Conservation (phyloP, 306 rosid genomes). For the Casuarina cunninghamiana region DNA sequence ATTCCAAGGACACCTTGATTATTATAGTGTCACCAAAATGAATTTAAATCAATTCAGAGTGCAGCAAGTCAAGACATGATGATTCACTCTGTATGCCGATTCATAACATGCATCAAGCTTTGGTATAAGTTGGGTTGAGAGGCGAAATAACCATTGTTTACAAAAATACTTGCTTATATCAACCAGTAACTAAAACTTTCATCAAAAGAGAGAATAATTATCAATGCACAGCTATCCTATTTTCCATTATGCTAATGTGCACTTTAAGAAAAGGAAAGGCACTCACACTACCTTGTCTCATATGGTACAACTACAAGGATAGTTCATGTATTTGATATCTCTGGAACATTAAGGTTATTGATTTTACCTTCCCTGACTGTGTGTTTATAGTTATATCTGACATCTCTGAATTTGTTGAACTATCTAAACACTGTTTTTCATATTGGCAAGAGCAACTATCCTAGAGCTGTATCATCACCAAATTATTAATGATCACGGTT, state of each 20-base stretch:
- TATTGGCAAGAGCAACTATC: slow-evolving; percentile 2
- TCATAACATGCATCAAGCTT: background rate
- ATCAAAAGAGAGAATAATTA: background rate
- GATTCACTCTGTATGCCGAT: background rate
- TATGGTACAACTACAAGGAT: background rate
- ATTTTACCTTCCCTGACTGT: background rate
- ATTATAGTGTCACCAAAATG: background rate
- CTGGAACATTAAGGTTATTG: background rate
- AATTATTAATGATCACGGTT: background rate
- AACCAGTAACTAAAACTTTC: background rate
- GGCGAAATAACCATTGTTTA: background rate
- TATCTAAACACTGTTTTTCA: background rate
- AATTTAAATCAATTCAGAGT: background rate
- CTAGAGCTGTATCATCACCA: background rate
- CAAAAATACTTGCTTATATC: background rate
- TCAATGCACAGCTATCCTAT: background rate
- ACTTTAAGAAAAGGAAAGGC: background rate
- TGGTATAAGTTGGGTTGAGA: background rate
- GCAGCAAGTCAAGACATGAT: background rate
- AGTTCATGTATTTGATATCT: background rate
- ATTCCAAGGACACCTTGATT: background rate
- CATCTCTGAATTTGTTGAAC: background rate
- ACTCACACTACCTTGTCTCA: background rate
- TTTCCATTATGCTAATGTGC: background rate
- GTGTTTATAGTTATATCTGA: background rate